Evolutionary conservation across 148 eudicot genomes (phyloP), one percentile per base, ranked within the genome.

Genomic region (Oxyria digyna): DNA sequence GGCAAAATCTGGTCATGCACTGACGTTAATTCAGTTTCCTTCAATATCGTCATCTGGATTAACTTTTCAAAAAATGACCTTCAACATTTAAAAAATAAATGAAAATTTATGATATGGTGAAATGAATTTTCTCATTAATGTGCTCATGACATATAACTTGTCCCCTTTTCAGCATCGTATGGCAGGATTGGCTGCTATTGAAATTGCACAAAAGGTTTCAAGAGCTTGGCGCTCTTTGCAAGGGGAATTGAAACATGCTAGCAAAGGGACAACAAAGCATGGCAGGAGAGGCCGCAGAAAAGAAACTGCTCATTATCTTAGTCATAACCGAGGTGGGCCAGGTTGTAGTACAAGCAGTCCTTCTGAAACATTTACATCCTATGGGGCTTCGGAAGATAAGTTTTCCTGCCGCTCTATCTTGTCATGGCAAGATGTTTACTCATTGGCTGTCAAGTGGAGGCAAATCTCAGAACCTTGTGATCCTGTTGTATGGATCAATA

Each of bases 391-490:
- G 3, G 97, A 88, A 70, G 97, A 94, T 29, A 81, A 79, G 78
- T 76, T 89, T 80, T 78, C 84, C 21, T 74, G 84, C 67, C 95
- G 97, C 68, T 73, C 84, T 75, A 74, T 73, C 55, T 73, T 90
- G 83, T 81, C 91, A 62, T 94, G 99, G 99, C 86, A 86, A 71
- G 87, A 86, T 77, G 82, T 94, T 71, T 94, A 88, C 74, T 86
- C 90, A 15, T 33, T 91, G 77, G 99, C 99, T 71, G 97, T 94
- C 64, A 88, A 84, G 78, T 94, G 99, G 99, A 88, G 99, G 81
- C 99, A 94, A 79, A 90, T 94, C 26, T 88, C 99, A 62, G 99
- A 94, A 76, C 99, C 99, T 65, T 88, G 97, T 82, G 99, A 94
- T 73, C 96, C 99, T 62, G 93, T 94, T 74, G 87, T 94, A 67